Base-by-base conservation (phyloP, 2,329 filamentous ascomycete genomes). In the Sclerotinia borealis region DNA sequence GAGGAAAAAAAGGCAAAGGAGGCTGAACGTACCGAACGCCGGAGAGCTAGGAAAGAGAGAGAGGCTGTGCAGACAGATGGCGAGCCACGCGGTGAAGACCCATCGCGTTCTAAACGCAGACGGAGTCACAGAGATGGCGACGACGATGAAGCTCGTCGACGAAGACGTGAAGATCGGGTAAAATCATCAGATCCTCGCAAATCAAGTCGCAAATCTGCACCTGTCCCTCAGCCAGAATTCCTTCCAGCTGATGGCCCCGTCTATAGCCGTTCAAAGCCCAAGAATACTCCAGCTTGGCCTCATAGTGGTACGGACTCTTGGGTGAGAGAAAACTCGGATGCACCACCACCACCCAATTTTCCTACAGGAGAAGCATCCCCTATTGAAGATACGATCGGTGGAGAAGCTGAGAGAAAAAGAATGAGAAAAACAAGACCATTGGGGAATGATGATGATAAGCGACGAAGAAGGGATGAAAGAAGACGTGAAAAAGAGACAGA, bases 301-400 rank as follows among this genome's bases (percentile, higher is more conserved):
- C 83, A 86, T 71, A 86, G 82, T 8, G 85, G 85, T 31, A 87
- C 85, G 0, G 84, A 83, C 10, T 87, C 84, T 0, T 88, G 85
- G 85, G 85, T 87, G 5, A 86, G 86, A 73, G 84, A 87, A 15
- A 81, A 86, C 68, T 83, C 81, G 2, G 85, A 86, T 68, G 84
- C 84, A 3, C 83, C 83, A 1, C 83, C 84, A 3, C 84, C 85
- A 2, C 83, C 83, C 1, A 76, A 70, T 54, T 50, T 51, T 11
- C 63, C 65, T 27, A 54, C 48, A n/a, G 67, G 43, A 77, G 69
- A 70, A 48, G 66, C 54, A 31, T 39, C 41, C 7, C 63, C 61
- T n/a, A 64, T 58, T 25, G 71, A 72, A 29, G 70, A 70, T 45
- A 66, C 63, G 2, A 49, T 63, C 58, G 68, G 64, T 10, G 71